A percentile compares a stretch with the other conserved stretches of the same genome.
Evolutionary conservation across 169 alveolate species (phyloP).

Genomic region (Plasmodium gaboni): DNA sequence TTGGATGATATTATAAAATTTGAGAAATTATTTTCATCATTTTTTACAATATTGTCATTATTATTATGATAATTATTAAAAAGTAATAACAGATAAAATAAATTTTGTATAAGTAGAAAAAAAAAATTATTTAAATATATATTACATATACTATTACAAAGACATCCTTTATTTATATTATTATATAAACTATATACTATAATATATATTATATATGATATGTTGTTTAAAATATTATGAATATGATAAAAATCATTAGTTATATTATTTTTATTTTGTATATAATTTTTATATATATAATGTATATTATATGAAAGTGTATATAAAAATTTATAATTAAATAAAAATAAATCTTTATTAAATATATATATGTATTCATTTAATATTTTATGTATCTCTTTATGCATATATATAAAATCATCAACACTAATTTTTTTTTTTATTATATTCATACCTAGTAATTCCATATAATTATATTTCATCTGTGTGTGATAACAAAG

Average conservation of each 20-base stretch:
- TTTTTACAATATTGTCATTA: not conserved
- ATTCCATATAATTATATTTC: slow-evolving; percentile 53
- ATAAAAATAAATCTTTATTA: slow-evolving; percentile 57
- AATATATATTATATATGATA: slow-evolving; percentile 40
- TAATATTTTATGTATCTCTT: slow-evolving; percentile 56
- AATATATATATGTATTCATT: slow-evolving; percentile 68
- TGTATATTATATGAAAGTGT: slow-evolving; percentile 64
- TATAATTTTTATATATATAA: slow-evolving; percentile 61
- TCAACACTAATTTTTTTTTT: slow-evolving; percentile 71
- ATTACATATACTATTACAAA: slow-evolving; percentile 39
- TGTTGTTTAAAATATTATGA: slow-evolving; percentile 36
- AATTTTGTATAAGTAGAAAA: slow-evolving; percentile 48
- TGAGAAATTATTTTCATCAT: not conserved
- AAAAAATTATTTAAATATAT: slow-evolving; percentile 65
- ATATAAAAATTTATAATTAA: slow-evolving; percentile 65
- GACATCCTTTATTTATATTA: slow-evolving; percentile 27
- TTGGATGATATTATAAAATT: not conserved
- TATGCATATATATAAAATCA: slow-evolving; percentile 58
- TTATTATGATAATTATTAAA: slow-evolving; percentile 10
- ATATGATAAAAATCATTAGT: slow-evolving; percentile 52
- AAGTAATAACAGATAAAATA: slow-evolving; percentile 23
- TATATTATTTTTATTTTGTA: slow-evolving; percentile 29
- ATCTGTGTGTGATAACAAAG: slow-evolving; percentile 24
- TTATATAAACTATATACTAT: slow-evolving; percentile 30
- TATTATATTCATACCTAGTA: slow-evolving; percentile 62